Conservation (phyloP, 2,329 filamentous ascomycete species). For the Didymella arachidicola region DNA sequence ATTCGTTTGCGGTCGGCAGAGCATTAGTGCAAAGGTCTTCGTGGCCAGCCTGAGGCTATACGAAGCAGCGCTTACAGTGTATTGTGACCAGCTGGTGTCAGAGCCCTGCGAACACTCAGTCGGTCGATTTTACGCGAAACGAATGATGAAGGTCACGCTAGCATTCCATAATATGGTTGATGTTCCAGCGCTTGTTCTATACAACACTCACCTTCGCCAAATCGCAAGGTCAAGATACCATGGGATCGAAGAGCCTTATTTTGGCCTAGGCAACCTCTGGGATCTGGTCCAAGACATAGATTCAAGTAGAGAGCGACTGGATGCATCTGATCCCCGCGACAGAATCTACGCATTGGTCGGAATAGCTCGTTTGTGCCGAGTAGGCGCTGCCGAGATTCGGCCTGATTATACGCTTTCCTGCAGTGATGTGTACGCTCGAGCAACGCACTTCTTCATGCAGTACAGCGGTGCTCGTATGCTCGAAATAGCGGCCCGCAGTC, state of each 20-base stretch:
- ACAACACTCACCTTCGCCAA: background rate
- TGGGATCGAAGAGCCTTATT: background rate
- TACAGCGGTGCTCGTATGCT: background rate
- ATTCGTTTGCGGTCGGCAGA: background rate
- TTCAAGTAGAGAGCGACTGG: background rate
- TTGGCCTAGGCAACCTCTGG: background rate
- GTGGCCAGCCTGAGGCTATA: background rate
- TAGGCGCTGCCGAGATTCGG: background rate
- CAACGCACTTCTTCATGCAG: background rate
- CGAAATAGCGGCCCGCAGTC: background rate
- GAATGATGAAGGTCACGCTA: background rate
- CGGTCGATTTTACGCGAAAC: background rate
- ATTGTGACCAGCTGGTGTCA: background rate
- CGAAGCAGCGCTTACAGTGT: background rate
- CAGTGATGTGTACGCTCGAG: background rate
- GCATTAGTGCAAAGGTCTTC: background rate
- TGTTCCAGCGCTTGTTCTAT: background rate
- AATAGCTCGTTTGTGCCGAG: background rate
- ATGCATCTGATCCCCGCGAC: background rate
- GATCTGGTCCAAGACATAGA: background rate
- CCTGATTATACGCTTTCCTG: background rate
- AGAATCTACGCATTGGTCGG: background rate
- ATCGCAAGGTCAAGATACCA: background rate
- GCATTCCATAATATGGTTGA: background rate
- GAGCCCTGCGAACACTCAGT: background rate